Percentiles rank a stretch among this genome's conserved stretches.
Conservation (phyloP, 352 stramenopile genomes). For the Plasmopara viticola region DNA sequence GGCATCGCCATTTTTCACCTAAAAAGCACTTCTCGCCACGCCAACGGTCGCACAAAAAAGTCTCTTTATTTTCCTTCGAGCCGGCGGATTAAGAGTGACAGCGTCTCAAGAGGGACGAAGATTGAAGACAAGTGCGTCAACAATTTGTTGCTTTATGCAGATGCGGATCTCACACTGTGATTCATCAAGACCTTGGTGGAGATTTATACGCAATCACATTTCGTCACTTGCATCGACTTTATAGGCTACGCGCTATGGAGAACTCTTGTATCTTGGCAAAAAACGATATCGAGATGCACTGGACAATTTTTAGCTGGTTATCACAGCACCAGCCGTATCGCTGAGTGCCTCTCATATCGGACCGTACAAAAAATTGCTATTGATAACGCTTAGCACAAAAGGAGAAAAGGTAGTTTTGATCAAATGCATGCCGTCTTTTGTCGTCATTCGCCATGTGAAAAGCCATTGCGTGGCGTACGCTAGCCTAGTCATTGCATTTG, state of each 20-base stretch:
- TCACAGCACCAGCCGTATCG: conserved; percentile 62
- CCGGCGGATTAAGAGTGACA: too few species aligned
- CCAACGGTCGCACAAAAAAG: too few species aligned
- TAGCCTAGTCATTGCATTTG: conserved; percentile 52
- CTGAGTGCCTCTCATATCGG: conserved; percentile 78
- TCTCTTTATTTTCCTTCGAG: too few species aligned
- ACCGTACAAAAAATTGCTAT: conserved; percentile 75
- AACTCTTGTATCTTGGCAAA: conserved; percentile 60
- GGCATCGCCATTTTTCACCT: too few species aligned
- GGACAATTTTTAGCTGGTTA: conserved; percentile 62
- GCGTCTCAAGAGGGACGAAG: conserved; percentile 18
- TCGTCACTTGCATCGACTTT: conserved; percentile 58
- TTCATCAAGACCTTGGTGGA: conserved; percentile 54
- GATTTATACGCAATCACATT: conserved; percentile 48
- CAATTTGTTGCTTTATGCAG: neutral
- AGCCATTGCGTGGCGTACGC: conserved; percentile 56
- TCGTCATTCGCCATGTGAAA: conserved; percentile 65
- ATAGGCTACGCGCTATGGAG: conserved; percentile 81
- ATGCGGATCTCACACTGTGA: conserved; percentile 6
- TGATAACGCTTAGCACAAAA: conserved; percentile 55
- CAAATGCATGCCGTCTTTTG: conserved; percentile 80
- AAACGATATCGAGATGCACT: conserved; percentile 72
- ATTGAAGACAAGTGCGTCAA: conserved; percentile 55
- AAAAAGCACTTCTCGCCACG: too few species aligned
- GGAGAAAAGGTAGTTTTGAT: conserved; percentile 49